Base-by-base conservation (phyloP, 352 stramenopile genomes). In the Pythium vanterpoolii region DNA sequence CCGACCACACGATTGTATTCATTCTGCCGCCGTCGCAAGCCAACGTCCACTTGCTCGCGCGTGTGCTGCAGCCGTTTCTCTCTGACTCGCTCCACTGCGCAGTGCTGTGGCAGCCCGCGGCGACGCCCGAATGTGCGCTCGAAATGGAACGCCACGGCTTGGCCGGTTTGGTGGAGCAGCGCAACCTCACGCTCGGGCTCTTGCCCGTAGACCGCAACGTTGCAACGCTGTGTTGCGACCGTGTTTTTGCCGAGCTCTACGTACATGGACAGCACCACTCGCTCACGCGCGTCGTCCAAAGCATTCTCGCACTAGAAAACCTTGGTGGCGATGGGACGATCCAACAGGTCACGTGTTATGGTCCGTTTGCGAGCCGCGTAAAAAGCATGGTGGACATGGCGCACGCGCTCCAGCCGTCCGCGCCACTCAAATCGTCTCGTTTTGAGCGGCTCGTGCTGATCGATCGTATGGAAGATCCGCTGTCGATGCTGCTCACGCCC, bases 121-220 rank as follows among this genome's bases (percentile, higher is more conserved):
- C 72, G 18, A 87, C 79, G 7, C 69, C 79, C 6, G 79, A 89
- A 44, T 82, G 77, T 42, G 54, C 72, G 23, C 50, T 90, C 27
- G 83, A 93, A 56, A 89, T 93, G 80, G 83, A 93, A 45, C 73
- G 77, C 8, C 79, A 90, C 57, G 83, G 81, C 1, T 66, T 90
- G 1, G 69, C 74, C 18, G 80, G 74, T 5, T 71, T 87, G 28
- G 66, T 89, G 7, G 42, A 40, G 16, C 74, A 93, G 67, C 52
- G 62, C 16, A 79, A 88, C 48, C 62, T 93, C 36, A 60, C 68
- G 21, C 58, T 93, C 7, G 79, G 76, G 0, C 51, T 93, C 13
- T 62, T 93, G 27, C 83, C 80, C 0, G 69, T 88, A 33, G 83
- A 90, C 44, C 62, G 64, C 10, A 57, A 73, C 21, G 80, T 90